These are phyloP conservation scores for Verticillium albo-atrum DNA, from an alignment of 2,329 filamentous ascomycete genomes.

Conservation along the genomic window DNA sequence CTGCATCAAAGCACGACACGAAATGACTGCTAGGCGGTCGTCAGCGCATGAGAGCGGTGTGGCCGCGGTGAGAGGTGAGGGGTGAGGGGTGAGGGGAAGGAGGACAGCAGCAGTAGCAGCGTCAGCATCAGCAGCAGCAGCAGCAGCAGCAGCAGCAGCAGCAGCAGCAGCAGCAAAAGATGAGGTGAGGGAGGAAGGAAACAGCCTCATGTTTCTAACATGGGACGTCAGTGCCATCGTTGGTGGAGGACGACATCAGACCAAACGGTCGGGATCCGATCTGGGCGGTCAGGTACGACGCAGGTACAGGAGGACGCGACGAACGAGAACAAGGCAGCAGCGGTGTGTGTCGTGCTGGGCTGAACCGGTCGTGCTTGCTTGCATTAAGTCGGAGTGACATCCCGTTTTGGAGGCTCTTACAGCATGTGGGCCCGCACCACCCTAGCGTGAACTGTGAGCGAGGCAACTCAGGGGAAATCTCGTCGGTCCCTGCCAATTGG, in stretches of 20 bases:
- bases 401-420: conserved; percentile 9
- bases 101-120: too few relatives aligned
- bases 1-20: not conserved
- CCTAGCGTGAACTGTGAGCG: not conserved
- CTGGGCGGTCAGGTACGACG: not conserved
- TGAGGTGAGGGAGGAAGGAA: conserved; percentile 15
- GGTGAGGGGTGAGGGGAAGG: not conserved
- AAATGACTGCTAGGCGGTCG: too few relatives aligned
- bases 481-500: not conserved
- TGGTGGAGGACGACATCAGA: conserved; percentile 19
- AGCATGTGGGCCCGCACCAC: not conserved
- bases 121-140: too few relatives aligned
- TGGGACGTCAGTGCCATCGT: conserved; percentile 13
- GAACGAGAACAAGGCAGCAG: not conserved
- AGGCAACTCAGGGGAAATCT: not conserved
- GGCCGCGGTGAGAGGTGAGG: not conserved
- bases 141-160: too few relatives aligned
- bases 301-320: not conserved
- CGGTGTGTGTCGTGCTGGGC: not conserved
- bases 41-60: not conserved
- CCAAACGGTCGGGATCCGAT: conserved; percentile 19
- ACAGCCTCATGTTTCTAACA: conserved; percentile 25
- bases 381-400: not conserved
- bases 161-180: too few relatives aligned
- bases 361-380: conserved; percentile 2